phyloP scores from a whole-genome alignment of 164 flowering plant species.

The Chimonanthus praecox region DNA sequence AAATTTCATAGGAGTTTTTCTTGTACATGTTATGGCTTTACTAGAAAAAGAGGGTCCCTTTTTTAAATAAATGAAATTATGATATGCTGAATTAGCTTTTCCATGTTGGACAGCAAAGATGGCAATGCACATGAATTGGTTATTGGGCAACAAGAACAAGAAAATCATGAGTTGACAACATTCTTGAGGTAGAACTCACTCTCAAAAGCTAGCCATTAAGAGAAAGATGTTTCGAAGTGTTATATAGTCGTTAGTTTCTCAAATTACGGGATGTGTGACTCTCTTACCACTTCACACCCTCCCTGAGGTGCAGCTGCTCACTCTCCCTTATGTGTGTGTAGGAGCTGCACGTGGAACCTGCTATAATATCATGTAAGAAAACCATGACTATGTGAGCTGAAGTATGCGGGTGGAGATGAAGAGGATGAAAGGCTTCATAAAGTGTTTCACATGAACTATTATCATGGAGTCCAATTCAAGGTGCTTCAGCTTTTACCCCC shows the following conservation, averaged over 20 bases:
- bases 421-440: constrained; percentile 69
- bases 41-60: neutral
- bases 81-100: neutral
- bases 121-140: neutral
- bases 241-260: no score
- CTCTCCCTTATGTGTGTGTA: no score
- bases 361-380: no score
- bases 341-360: no score
- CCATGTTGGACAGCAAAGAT: constrained; percentile 9
- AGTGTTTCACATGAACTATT: constrained; percentile 59
- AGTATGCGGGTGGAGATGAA: constrained; percentile 65
- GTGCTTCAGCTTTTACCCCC: constrained; percentile 16
- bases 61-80: neutral
- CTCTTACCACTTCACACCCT: no score
- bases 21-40: neutral
- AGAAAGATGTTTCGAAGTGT: no score
- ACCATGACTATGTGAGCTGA: constrained; percentile 39
- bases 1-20: neutral
- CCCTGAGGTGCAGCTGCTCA: no score
- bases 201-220: no score
- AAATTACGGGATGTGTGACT: no score
- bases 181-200: no score
- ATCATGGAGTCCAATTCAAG: constrained; percentile 73
- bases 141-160: constrained; percentile 1
- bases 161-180: no score